A percentile compares a stretch with the other conserved stretches of the same genome.
Conservation (phyloP, 192 early-diverging fungal species). For the Diversispora epigaea region DNA sequence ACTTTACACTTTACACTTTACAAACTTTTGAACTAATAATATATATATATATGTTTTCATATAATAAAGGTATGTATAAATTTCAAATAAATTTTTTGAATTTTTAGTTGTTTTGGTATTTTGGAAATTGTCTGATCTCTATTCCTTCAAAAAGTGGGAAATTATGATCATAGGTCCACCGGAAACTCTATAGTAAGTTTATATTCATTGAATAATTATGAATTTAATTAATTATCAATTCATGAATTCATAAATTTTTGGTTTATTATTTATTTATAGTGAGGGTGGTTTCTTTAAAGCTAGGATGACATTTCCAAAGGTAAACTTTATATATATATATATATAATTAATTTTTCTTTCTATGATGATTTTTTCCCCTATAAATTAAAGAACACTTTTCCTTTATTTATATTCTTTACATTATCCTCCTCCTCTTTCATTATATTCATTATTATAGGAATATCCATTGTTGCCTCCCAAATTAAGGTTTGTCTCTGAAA, state of each 20-base stretch:
- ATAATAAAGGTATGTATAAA: not conserved
- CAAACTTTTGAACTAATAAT: too few relatives aligned
- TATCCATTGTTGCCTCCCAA: slow-evolving; percentile 91
- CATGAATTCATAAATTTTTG: slow-evolving; percentile 2
- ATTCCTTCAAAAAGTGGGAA: slow-evolving; percentile 61
- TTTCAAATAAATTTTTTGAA: not conserved
- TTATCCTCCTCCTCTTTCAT: not conserved
- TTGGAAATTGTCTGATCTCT: not conserved
- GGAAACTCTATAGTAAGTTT: slow-evolving; percentile 79
- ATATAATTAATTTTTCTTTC: not conserved
- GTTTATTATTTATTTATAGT: slow-evolving; percentile 40
- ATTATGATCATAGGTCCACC: slow-evolving; percentile 88
- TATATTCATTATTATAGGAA: slow-evolving; percentile 39
- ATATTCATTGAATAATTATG: slow-evolving; percentile 6
- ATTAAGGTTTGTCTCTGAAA: slow-evolving; percentile 79
- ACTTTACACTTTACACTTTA: too few relatives aligned
- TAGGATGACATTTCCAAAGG: slow-evolving; percentile 62
- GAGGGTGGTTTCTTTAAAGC: slow-evolving; percentile 97
- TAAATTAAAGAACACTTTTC: not conserved
- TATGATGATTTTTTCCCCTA: too few relatives aligned
- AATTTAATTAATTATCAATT: not conserved
- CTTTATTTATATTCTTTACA: not conserved
- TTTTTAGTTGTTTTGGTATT: slow-evolving; percentile 1
- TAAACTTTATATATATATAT: slow-evolving; percentile 22
- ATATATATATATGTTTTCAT: too few relatives aligned